Evolutionary conservation across 192 early-diverging fungal genomes (phyloP).

Genomic region (Coemansia sp.): DNA sequence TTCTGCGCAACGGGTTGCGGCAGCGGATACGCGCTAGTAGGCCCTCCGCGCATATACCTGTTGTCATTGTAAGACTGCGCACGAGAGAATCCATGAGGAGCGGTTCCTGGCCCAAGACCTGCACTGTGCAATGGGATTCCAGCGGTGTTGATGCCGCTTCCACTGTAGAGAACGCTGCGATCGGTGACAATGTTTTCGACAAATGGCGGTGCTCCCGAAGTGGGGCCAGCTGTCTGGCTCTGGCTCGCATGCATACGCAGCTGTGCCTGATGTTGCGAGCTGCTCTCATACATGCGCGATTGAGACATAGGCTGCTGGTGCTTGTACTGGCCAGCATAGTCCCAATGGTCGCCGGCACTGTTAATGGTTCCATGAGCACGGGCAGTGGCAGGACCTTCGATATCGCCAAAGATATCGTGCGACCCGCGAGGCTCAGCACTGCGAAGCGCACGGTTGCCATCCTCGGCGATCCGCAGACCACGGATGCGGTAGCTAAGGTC

Average conservation of each 20-base stretch:
- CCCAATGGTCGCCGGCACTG: slow-evolving; percentile 45
- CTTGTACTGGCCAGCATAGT: slow-evolving; percentile 10
- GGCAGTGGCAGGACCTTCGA: slow-evolving; percentile 24
- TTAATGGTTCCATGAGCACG: slow-evolving; percentile 20
- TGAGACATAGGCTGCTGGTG: slow-evolving; percentile 9
- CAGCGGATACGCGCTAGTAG: slow-evolving; percentile 47
- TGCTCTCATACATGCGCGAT: slow-evolving; percentile 21
- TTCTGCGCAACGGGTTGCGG: slow-evolving; percentile 51
- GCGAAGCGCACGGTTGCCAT: slow-evolving; percentile 31
- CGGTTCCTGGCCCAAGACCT: slow-evolving; percentile 17
- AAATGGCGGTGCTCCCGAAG: slow-evolving; percentile 12
- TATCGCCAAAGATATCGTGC: slow-evolving; percentile 47
- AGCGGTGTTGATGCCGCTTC: slow-evolving; percentile 8
- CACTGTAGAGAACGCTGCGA: slow-evolving; percentile 26
- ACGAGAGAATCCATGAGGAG: slow-evolving; percentile 32
- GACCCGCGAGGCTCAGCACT: slow-evolving; percentile 44
- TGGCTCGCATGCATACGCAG: slow-evolving; percentile 23
- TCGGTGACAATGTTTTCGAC: slow-evolving; percentile 47
- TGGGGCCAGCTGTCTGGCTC: slow-evolving; percentile 19
- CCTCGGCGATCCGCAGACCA: slow-evolving; percentile 39
- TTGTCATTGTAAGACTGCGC: slow-evolving; percentile 42
- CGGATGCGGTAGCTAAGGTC: slow-evolving; percentile 43
- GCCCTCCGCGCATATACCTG: slow-evolving; percentile 32
- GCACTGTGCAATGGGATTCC: slow-evolving; percentile 23
- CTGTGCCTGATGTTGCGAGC: slow-evolving; percentile 20